These are phyloP conservation scores for Pistacia integerrima DNA, from an alignment of 345 rosid genomes.

Conservation along the genomic window DNA sequence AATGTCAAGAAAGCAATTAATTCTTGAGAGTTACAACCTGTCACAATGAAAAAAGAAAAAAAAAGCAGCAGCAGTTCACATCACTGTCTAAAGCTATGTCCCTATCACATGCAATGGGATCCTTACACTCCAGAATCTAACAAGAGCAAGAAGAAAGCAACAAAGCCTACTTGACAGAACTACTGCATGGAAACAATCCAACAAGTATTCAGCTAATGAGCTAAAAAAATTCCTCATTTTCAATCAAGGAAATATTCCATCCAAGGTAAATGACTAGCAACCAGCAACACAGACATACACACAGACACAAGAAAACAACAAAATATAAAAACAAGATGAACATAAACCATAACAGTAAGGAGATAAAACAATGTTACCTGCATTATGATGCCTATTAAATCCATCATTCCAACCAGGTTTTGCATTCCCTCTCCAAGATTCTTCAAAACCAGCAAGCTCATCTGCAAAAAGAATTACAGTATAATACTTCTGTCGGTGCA, in stretches of 20 bases:
- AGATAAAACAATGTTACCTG: slow-evolving; percentile 33
- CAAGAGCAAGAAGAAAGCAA: not conserved
- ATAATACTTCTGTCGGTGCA: not conserved
- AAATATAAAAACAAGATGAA: not conserved
- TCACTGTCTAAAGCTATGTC: too few species aligned
- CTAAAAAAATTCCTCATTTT: not conserved
- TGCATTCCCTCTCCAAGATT: slow-evolving; percentile 60
- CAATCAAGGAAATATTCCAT: not conserved
- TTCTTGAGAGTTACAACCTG: too few species aligned
- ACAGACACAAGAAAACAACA: not conserved
- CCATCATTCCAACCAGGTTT: slow-evolving; percentile 34
- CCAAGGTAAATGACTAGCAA: not conserved
- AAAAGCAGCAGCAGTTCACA: too few species aligned
- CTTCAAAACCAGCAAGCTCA: slow-evolving; percentile 64
- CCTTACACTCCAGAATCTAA: not conserved
- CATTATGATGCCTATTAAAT: slow-evolving; percentile 18
- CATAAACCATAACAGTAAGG: slow-evolving; percentile 1
- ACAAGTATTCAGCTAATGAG: not conserved
- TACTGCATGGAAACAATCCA: not conserved
- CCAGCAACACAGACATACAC: not conserved
- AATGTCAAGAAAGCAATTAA: too few species aligned
- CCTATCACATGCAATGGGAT: not conserved
- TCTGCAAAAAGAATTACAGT: slow-evolving; percentile 38
- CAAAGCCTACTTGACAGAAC: not conserved
- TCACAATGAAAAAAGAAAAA: too few species aligned